Evolutionary conservation across 2,329 filamentous ascomycete genomes (phyloP).

Genomic region (Periglandula ipomoeae): DNA sequence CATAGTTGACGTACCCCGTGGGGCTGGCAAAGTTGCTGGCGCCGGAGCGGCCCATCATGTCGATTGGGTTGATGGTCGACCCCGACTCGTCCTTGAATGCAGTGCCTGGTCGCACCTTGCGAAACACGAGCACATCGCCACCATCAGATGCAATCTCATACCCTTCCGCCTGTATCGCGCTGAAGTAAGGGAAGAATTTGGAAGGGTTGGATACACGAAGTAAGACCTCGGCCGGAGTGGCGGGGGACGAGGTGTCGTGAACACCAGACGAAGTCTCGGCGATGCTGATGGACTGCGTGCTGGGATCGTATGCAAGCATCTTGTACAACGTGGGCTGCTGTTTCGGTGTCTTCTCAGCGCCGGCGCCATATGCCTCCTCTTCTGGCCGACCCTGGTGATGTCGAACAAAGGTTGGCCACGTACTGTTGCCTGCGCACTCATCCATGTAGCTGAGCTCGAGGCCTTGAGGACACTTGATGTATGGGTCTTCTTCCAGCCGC

Average conservation of each 20-base stretch:
- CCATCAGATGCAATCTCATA: slow-evolving; percentile 58
- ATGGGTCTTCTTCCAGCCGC: slow-evolving; percentile 24
- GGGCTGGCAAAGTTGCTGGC: slow-evolving; percentile 54
- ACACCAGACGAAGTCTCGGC: slow-evolving; percentile 52
- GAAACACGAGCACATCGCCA: slow-evolving; percentile 57
- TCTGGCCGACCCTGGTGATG: slow-evolving; percentile 14
- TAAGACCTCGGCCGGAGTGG: slow-evolving; percentile 52
- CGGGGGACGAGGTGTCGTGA: slow-evolving; percentile 34
- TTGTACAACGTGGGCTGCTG: slow-evolving; percentile 37
- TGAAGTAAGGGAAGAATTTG: slow-evolving; percentile 57
- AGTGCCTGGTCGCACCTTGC: slow-evolving; percentile 37
- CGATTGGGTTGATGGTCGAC: slow-evolving; percentile 46
- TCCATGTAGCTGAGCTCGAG: slow-evolving; percentile 37
- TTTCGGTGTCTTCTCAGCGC: background rate
- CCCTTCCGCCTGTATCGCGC: slow-evolving; percentile 47
- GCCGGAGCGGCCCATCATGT: slow-evolving; percentile 38
- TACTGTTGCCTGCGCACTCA: slow-evolving; percentile 28
- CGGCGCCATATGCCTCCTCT: background rate
- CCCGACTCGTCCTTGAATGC: slow-evolving; percentile 5
- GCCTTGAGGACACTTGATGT: slow-evolving; percentile 37
- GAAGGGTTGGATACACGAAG: slow-evolving; percentile 51
- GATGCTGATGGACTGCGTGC: slow-evolving; percentile 45
- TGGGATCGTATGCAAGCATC: slow-evolving; percentile 56
- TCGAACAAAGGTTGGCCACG: slow-evolving; percentile 27
- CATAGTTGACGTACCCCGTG: slow-evolving; percentile 57